Conservation (phyloP, 176 grass and related monocot species). For the Oryza australiensis region DNA sequence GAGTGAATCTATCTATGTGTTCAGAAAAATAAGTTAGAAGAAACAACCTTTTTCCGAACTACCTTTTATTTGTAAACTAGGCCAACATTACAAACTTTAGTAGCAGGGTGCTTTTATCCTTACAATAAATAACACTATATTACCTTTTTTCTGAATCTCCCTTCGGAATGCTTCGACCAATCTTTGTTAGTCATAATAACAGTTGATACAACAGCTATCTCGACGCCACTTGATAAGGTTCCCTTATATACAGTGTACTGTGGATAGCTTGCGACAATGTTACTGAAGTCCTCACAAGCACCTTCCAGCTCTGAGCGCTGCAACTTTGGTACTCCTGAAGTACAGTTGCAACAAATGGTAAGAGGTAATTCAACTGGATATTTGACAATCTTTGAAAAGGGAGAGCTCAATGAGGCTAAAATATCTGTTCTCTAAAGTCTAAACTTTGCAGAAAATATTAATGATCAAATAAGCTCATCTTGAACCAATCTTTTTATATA, state of each 20-base stretch:
- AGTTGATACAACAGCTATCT: slow-evolving; percentile 93
- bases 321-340: slow-evolving; percentile 91
- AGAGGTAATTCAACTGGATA: slow-evolving; percentile 20
- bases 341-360: slow-evolving; percentile 6
- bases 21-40: slow-evolving; percentile 38
- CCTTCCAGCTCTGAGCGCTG: slow-evolving; percentile 72
- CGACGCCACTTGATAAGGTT: slow-evolving; percentile 92
- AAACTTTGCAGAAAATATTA: not conserved
- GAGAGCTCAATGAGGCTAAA: not conserved
- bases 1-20: slow-evolving; percentile 79
- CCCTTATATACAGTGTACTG: slow-evolving; percentile 89
- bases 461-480: not conserved
- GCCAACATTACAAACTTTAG: slow-evolving; percentile 19
- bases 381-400: slow-evolving; percentile 12
- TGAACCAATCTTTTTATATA: not conserved
- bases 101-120: not conserved
- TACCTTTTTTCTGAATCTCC: slow-evolving; percentile 91
- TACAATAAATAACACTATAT: slow-evolving; percentile 18
- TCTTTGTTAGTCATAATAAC: slow-evolving; percentile 60
- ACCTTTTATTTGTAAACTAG: not conserved
- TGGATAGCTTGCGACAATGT: slow-evolving; percentile 73
- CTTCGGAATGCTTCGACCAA: slow-evolving; percentile 84
- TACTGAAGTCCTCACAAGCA: slow-evolving; percentile 99
- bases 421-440: not conserved
- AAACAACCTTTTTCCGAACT: not conserved